These are phyloP conservation scores for Botrytis porri DNA, from an alignment of 2,329 filamentous ascomycete species.

Conservation along the genomic window DNA sequence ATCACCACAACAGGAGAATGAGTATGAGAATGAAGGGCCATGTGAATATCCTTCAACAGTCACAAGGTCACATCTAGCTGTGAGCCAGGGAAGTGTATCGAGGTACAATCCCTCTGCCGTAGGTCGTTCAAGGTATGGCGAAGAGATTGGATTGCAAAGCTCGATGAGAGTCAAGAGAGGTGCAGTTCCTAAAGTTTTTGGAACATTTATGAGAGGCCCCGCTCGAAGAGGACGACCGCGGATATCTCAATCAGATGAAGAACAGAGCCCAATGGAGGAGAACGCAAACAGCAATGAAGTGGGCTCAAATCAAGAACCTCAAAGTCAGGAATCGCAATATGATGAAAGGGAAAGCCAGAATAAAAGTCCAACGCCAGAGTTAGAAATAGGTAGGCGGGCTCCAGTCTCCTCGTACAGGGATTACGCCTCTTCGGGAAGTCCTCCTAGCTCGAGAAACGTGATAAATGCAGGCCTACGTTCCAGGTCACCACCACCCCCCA, in stretches of 20 bases:
- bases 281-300: conserved; percentile 35
- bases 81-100: conserved; percentile 52
- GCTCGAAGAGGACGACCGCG: conserved; percentile 70
- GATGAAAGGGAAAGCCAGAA: conserved; percentile 29
- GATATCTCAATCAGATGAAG: conserved; percentile 46
- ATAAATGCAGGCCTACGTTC: conserved; percentile 32
- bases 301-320: conserved; percentile 35
- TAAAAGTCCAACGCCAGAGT: conserved; percentile 34
- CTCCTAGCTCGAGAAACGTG: conserved; percentile 47
- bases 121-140: conserved; percentile 52
- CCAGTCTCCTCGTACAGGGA: conserved; percentile 24
- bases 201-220: conserved; percentile 76
- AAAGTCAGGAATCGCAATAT: conserved; percentile 34
- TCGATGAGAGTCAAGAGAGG: conserved; percentile 77
- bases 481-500: conserved; percentile 35
- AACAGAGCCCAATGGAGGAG: conserved; percentile 42
- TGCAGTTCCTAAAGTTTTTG: conserved; percentile 60
- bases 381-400: conserved; percentile 19
- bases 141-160: conserved; percentile 64
- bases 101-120: conserved; percentile 50
- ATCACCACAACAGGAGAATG: conserved; percentile 29
- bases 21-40: conserved; percentile 25
- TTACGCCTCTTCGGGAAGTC: conserved; percentile 56
- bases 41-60: conserved; percentile 46
- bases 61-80: conserved; percentile 46